Base-by-base conservation (phyloP, 2,329 filamentous ascomycete genomes). In the Colletotrichum somersetense region DNA sequence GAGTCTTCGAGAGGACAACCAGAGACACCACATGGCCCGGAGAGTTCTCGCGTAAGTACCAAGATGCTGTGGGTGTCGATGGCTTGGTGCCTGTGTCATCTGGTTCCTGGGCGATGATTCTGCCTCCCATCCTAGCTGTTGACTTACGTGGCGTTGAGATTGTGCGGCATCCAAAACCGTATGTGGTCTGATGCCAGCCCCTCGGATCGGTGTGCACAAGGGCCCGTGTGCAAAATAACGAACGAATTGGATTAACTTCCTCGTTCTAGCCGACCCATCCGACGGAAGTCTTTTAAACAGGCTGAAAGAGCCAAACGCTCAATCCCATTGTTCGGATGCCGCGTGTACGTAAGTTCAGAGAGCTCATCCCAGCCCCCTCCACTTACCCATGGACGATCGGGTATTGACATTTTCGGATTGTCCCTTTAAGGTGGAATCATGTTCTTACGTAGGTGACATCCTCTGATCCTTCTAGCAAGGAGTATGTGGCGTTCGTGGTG, bases 131-230 rank as follows among this genome's bases (percentile, higher is more conserved):
- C 57, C 64, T 35, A 66, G 52, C 52, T 46, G 30, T 44, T 57
- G 63, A 40, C 35, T 66, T 68, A 61, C 48, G 66, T 56, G 66
- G 66, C 59, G 58, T 62, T 62, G 57, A 16, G 50, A 67, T 50
- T 57, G 20, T 46, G 40, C 40, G 16, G 46, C 38, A 33, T 62
- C 40, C 48, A 62, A 42, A 35, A 11, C 30, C 20, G 30, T 52
- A 23, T 30, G 30, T 30, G 30, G 50, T 56, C 64, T 52, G 63
- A 55, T 50, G 46, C 55, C 64, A 46, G 40, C 59, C 42, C n/a
- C 35, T 38, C 42, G 62, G n/a, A 23, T 52, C 57, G 46, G 50
- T 26, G 59, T 16, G 30, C 50, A 58, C 10, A 7, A 35, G 18
- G 50, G 62, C n/a, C 62, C 50, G 62, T 16, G 62, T 18, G 50